Percentiles rank a stretch among this genome's conserved stretches.
Evolutionary conservation across 495 filamentous ascomycete genomes (phyloP).

Genomic region (Xylaria acuta): DNA sequence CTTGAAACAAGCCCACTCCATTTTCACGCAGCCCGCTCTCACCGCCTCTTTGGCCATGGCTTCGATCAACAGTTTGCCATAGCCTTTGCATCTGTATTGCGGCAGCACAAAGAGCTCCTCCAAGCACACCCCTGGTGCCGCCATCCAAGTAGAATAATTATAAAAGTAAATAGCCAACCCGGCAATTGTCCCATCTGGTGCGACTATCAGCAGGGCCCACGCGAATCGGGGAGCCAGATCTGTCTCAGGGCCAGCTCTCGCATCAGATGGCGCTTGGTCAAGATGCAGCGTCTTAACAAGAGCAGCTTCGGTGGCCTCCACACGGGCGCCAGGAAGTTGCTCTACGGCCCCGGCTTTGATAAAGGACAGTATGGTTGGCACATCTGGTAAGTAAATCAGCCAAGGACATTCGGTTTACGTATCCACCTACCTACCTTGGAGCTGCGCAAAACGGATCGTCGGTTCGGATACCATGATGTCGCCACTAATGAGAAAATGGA

Average conservation of each 20-base stretch:
- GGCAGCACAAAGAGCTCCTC: neutral
- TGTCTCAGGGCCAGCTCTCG: neutral
- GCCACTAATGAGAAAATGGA: neutral
- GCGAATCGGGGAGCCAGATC: neutral
- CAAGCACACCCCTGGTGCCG: neutral
- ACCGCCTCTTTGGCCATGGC: neutral
- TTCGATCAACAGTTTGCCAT: neutral
- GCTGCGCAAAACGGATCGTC: neutral
- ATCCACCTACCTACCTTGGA: neutral
- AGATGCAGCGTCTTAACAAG: neutral
- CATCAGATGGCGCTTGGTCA: neutral
- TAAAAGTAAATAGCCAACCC: neutral
- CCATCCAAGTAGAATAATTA: neutral
- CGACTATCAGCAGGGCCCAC: neutral
- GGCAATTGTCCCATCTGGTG: neutral
- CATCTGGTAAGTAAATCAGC: neutral
- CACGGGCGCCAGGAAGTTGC: neutral
- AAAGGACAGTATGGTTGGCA: neutral
- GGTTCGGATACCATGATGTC: neutral
- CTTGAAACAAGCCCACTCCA: neutral
- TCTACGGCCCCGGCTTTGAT: neutral
- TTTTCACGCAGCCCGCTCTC: neutral
- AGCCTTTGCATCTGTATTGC: neutral
- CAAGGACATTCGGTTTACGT: neutral
- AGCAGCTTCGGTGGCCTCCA: neutral